phyloP scores from a whole-genome alignment of 495 filamentous ascomycete species.

The Trichoderma virens region DNA sequence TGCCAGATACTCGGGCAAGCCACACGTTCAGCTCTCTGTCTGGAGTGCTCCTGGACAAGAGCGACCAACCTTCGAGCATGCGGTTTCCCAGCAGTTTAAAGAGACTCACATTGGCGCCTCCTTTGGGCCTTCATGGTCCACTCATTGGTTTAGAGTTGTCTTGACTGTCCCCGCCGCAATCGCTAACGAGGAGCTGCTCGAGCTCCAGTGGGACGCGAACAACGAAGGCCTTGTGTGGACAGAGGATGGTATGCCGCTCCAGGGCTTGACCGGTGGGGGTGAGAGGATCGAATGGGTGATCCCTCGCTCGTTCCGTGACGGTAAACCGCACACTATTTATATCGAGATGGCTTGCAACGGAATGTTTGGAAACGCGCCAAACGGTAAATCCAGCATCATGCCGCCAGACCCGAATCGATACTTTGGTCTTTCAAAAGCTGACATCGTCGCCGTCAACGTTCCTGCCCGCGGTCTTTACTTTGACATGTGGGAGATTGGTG shows the following conservation, averaged over 20 bases:
- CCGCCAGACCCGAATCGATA: conserved; percentile 77
- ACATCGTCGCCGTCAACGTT: conserved; percentile 81
- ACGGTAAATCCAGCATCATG: conserved; percentile 72
- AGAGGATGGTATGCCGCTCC: conserved; percentile 77
- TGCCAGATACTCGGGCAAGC: conserved; percentile 58
- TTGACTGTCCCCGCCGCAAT: conserved; percentile 70
- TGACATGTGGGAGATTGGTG: conserved; percentile 93
- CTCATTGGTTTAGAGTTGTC: conserved; percentile 90
- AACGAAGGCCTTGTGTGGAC: conserved; percentile 90
- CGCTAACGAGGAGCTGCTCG: conserved; percentile 63
- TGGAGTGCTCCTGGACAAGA: conserved; percentile 74
- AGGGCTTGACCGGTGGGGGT: conserved; percentile 87
- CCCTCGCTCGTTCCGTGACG: conserved; percentile 70
- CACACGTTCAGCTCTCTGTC: conserved; percentile 77
- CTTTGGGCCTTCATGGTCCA: conserved; percentile 95
- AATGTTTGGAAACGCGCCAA: conserved; percentile 92
- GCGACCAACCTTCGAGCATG: conserved; percentile 85
- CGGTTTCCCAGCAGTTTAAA: conserved; percentile 69
- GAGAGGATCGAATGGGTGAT: conserved; percentile 88
- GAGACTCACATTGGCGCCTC: conserved; percentile 65
- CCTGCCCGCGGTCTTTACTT: conserved; percentile 75
- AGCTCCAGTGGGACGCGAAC: conserved; percentile 92
- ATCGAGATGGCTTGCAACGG: conserved; percentile 98
- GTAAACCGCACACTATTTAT: conserved; percentile 80
- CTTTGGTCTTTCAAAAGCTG: conserved; percentile 68